phyloP scores from a whole-genome alignment of 1,284 basidiomycete genomes.

The Hypsizygus ulmarius region DNA sequence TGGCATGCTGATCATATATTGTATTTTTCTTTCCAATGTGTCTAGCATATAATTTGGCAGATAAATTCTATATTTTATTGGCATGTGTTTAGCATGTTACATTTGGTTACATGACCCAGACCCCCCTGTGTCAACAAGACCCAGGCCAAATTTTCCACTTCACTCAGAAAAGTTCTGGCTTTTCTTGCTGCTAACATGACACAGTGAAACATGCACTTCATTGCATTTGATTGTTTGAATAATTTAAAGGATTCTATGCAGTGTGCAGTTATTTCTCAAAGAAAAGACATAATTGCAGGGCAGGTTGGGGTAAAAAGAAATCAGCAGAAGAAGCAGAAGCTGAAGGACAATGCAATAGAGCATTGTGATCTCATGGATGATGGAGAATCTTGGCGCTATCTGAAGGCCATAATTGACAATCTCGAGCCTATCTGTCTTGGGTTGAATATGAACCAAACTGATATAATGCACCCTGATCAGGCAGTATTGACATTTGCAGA shows the following conservation, averaged over 20 bases:
- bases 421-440: constrained; percentile 30
- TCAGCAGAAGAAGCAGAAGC: constrained; percentile 15
- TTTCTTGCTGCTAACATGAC: constrained; percentile 28
- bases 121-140: constrained; percentile 21
- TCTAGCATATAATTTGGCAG: too few species aligned
- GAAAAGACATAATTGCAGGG: constrained; percentile 21
- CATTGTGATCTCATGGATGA: constrained; percentile 21
- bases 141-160: constrained; percentile 17
- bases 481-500: constrained; percentile 27
- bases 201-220: constrained; percentile 26
- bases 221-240: constrained; percentile 22
- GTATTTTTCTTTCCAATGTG: too few species aligned
- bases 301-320: constrained; percentile 28
- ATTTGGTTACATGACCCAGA: too few species aligned
- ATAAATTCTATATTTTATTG: too few species aligned
- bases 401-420: constrained; percentile 24
- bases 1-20: too few species aligned
- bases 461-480: constrained; percentile 23
- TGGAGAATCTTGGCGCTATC: constrained; percentile 22
- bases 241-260: constrained; percentile 20
- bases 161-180: constrained; percentile 17
- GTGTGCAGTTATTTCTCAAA: constrained; percentile 18
- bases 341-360: constrained; percentile 14
- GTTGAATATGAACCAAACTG: constrained; percentile 27
- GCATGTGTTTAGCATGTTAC: not conserved